Evolutionary conservation across 2,329 filamentous ascomycete genomes (phyloP), one percentile per base, ranked within the genome.

Genomic region (Penicillium occitanis): DNA sequence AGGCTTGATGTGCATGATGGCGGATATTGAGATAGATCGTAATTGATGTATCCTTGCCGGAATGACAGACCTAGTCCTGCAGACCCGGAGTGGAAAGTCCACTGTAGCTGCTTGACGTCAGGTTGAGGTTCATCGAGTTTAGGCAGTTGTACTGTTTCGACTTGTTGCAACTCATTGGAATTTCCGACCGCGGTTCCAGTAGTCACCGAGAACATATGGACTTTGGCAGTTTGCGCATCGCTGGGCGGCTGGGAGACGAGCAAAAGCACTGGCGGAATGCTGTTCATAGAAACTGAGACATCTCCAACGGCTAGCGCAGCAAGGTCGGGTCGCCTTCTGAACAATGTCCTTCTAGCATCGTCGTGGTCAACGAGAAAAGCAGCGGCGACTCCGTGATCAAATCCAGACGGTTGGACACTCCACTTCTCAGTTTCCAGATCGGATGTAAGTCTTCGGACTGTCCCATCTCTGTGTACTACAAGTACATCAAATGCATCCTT

Each of bases 381-480:
- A 14, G 74, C 71, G 35, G 75, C 73, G 11, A 80, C 72, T 44
- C 69, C 58, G 50, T 76, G 74, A 14, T 72, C 69, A 46, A 76
- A 71, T 65, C 77, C 73, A 63, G 71, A 76, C 67, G 77, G 75
- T 22, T 74, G 70, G 19, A 79, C 70, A 60, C 71, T 78, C 79
- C 79, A 81, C 61, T 73, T 75, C 64, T 80, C 76, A 30, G 71
- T 75, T 64, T 77, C 73, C 13, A 82, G 68, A 65, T 82, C 77
- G 3, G 76, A 70, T 14, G 80, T 74, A 53, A 82, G 72, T 50
- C 77, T 74, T 11, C 78, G 76, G 19, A 82, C 69, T 59, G 70
- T 73, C 25, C 82, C 82, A 70, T 83, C 78, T 66, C 78, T 70
- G 63, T 83, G 80, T 14, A 82, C 76, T 11, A 75, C 73, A 19